A percentile compares a stretch with the other conserved stretches of the same genome.
Conservation (phyloP, 148 eudicot genomes). For the Spergularia bocconei region DNA sequence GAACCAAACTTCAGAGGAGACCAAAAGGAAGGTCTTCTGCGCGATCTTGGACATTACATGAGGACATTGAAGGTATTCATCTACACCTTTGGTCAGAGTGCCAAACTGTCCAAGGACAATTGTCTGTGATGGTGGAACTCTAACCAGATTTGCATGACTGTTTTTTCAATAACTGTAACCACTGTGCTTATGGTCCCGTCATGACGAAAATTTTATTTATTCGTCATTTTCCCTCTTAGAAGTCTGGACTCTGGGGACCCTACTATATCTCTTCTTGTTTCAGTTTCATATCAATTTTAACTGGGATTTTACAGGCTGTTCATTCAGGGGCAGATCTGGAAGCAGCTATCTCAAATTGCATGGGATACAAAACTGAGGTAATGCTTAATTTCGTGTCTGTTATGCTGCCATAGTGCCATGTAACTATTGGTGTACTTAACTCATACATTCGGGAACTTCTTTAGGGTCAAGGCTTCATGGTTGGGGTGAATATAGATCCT, state of each 20-base stretch:
- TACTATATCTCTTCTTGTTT: background rate
- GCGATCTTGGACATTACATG: conserved; percentile 90
- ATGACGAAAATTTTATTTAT: no score
- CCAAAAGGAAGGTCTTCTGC: conserved; percentile 94
- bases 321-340: conserved; percentile 99
- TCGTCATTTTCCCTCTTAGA: background rate
- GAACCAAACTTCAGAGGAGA: conserved; percentile 82
- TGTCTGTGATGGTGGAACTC: background rate
- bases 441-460: conserved; percentile 15
- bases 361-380: conserved; percentile 92
- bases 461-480: conserved; percentile 99
- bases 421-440: background rate
- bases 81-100: conserved; percentile 3
- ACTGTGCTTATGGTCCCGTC: background rate
- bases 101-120: background rate
- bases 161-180: background rate
- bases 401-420: conserved; percentile 6
- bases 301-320: conserved; percentile 67
- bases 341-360: conserved; percentile 79
- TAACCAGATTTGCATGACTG: background rate
- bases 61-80: conserved; percentile 81
- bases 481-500: conserved; percentile 93
- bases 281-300: background rate
- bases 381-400: conserved; percentile 11
- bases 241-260: background rate